Evolutionary conservation across 257 asterid species (phyloP), one percentile per base, ranked within the genome.

Genomic region (Forsythia viridissima): DNA sequence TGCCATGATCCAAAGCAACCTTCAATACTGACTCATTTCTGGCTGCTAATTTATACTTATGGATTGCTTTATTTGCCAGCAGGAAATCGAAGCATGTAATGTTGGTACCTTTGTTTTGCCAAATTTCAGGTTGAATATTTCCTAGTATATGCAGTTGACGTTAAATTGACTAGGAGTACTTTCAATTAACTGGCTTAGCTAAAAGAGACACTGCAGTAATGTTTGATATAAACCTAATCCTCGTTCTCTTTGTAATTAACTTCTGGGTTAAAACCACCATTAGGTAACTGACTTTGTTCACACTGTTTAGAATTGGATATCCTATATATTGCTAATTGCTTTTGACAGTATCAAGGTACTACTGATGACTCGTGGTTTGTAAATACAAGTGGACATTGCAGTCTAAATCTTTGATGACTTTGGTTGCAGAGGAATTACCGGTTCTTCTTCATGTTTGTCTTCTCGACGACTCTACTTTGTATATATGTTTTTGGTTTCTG

Each of bases 381-480:
- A 52, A 73, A 75, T 67, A 42, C 52, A n/a, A 39, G 52, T 51
- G 67, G 21, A 72, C 70, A 16, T 71, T 16, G 57, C 46, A n/a
- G 44, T 43, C 67, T 63, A 37, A 72, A 48, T 55, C 34, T 74
- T 74, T 70, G 71, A 61, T 55, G 15, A 21, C 18, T 83, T 59
- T 59, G 67, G 70, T 57, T 89, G 94, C 98, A 93, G 99, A 85
- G 99, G 84, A 95, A 95, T 88, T 95, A 95, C 87, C 89, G 99
- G 84, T 95, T 93, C 88, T 95, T 95, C 94, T 95, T 95, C 93
- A 93, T 92, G 97, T 93, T 95, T 80, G 99, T 95, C 85, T 95
- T 90, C 92, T 88, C 99, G 16, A 93, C 99, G 7, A 93, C 99
- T 78, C 92, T 95, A 77, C 99, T 95, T 5, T 95, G 99, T 78